Conservation (phyloP, 192 early-diverging fungal genomes). For the Coemansia sp. region DNA sequence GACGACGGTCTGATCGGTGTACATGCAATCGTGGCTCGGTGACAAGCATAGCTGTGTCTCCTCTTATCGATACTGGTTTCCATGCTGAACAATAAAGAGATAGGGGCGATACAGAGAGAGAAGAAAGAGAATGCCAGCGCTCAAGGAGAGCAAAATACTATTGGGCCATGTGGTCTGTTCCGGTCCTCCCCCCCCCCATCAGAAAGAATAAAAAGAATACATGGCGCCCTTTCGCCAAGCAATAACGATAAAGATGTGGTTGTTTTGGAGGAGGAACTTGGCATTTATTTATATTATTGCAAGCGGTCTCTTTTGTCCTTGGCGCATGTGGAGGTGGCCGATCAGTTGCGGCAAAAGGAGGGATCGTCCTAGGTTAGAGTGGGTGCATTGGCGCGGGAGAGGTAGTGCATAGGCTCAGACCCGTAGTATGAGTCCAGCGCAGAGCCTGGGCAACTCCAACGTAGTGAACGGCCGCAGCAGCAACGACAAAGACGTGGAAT, state of each 20-base stretch:
- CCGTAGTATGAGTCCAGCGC: constrained; percentile 50
- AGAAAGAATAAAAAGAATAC: background rate
- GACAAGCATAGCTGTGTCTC: constrained; percentile 12
- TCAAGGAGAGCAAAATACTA: background rate
- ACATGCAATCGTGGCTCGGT: constrained; percentile 35
- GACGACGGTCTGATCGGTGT: constrained; percentile 16
- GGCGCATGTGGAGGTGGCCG: background rate
- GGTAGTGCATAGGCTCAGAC: constrained; percentile 25
- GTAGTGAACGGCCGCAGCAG: constrained; percentile 73
- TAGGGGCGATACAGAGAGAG: background rate
- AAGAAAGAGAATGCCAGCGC: background rate
- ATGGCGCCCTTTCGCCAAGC: too few species aligned
- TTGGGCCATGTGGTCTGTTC: background rate
- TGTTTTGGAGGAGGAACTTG: background rate
- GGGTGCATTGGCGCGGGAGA: background rate
- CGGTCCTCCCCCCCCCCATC: background rate
- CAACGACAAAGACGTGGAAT: constrained; percentile 82
- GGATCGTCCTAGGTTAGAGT: constrained; percentile 3
- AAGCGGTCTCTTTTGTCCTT: background rate
- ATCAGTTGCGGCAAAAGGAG: background rate
- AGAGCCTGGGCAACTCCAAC: constrained; percentile 65
- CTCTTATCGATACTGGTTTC: constrained; percentile 11
- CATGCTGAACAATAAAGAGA: constrained; percentile 1
- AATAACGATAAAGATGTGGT: background rate
- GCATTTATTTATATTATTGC: background rate